phyloP scores from a whole-genome alignment of 345 rosid genomes.

The Cardamine chenopodiifolia region DNA sequence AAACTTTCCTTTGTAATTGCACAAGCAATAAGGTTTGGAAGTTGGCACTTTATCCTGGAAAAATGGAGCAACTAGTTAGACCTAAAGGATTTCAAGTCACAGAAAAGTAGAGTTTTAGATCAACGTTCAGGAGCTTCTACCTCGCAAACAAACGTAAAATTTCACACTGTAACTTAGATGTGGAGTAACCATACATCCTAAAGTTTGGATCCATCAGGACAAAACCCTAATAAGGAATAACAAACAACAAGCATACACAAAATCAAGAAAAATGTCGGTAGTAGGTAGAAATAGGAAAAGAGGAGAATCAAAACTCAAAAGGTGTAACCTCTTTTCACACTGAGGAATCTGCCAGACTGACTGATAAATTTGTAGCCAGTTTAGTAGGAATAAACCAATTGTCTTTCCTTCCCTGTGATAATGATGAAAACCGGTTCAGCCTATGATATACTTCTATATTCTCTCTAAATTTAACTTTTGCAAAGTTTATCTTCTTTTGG shows the following conservation, averaged over 20 bases:
- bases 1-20: constrained; percentile 93
- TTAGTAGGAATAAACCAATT: constrained; percentile 97
- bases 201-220: constrained; percentile 94
- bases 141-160: constrained; percentile 89
- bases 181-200: constrained; percentile 87
- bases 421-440: constrained; percentile 17
- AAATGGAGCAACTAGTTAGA: constrained; percentile 20
- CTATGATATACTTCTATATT: constrained; percentile 8
- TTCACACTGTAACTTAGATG: constrained; percentile 93
- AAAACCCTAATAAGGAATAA: constrained; percentile 64
- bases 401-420: constrained; percentile 82
- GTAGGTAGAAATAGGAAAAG: neutral
- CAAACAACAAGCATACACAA: constrained; percentile 11
- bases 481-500: neutral
- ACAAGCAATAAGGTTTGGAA: constrained; percentile 88
- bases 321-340: constrained; percentile 71
- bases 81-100: constrained; percentile 9
- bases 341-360: constrained; percentile 89
- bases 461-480: neutral
- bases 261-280: constrained; percentile 17
- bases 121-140: constrained; percentile 45
- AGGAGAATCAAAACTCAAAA: neutral
- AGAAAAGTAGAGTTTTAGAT: neutral
- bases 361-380: constrained; percentile 84
- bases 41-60: constrained; percentile 91